Conservation (phyloP, 23 red algal species). For the Pyropia haitanensis region DNA sequence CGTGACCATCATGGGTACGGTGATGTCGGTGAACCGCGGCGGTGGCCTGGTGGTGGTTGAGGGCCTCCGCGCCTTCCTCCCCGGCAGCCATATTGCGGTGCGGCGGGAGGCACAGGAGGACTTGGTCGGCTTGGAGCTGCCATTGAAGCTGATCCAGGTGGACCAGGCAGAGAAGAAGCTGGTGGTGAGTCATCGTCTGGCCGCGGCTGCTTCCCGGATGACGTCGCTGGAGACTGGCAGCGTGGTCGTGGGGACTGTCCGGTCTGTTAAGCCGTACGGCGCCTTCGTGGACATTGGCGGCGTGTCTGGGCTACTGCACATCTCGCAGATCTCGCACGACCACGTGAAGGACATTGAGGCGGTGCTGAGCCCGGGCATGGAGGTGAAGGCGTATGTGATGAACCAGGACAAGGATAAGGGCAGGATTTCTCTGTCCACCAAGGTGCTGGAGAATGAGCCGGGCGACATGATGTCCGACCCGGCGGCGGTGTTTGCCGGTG, state of each 20-base stretch:
- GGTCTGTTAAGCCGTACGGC: constrained; percentile 92
- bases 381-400: constrained; percentile 87
- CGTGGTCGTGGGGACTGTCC: constrained; percentile 73
- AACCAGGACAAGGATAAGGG: constrained; percentile 95
- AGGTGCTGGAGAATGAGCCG: constrained; percentile 87
- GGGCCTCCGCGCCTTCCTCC: constrained; percentile 87
- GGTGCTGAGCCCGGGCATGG: constrained; percentile 37
- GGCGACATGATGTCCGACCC: constrained; percentile 90
- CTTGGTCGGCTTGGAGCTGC: constrained; percentile 60
- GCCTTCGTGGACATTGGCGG: constrained; percentile 92
- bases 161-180: constrained; percentile 61
- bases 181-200: constrained; percentile 86
- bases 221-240: constrained; percentile 50
- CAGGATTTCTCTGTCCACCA: constrained; percentile 80
- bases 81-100: constrained; percentile 62
- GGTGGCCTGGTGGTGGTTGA: constrained; percentile 68
- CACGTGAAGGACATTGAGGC: constrained; percentile 72
- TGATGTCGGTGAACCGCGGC: constrained; percentile 78
- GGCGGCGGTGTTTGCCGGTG: constrained; percentile 66
- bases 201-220: constrained; percentile 82
- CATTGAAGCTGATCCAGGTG: constrained; percentile 88
- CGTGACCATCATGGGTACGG: constrained; percentile 45
- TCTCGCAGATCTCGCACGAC: constrained; percentile 95
- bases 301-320: constrained; percentile 84
- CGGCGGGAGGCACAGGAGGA: constrained; percentile 40